Base-by-base conservation (phyloP, 345 rosid genomes). In the Lagerstroemia speciosa region DNA sequence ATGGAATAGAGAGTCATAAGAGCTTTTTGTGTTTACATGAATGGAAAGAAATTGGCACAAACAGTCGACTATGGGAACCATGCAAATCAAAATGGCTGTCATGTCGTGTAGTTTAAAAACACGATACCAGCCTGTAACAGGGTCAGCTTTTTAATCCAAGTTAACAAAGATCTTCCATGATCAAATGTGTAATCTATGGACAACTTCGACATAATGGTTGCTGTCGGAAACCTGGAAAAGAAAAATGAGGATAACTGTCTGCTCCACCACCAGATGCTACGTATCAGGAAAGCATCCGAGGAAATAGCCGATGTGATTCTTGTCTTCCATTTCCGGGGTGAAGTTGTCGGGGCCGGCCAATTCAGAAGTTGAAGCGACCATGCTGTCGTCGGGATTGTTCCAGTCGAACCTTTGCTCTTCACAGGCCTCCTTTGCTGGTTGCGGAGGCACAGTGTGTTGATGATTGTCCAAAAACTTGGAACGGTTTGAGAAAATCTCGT, bases 291-390 rank as follows among this genome's bases (percentile, higher is more conserved):
- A 41, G 46, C 14, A 41, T 41, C 46, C 46, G 14, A 9, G 87
- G 74, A 87, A 80, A 76, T 78, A 84, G 66, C 64, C 72, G 74
- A 38, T 72, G 31, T 78, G 76, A 34, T 61, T 69, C 67, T 76
- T 76, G 71, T 70, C 70, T 52, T 83, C 80, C 40, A 69, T 38
- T 24, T 78, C 83, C 24, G 62, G 87, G 20, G 82, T 68, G 34
- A 36, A 64, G 10, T 24, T 26, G 12, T 24, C 61, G 15, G 9
- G 61, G 61, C 63, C 5, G 15, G 63, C 4, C 34, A 58, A 12
- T 5, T 58, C 63, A 29, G 63, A 30, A 3, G 63, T 58, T 19
- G 34, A 41, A 16, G 34, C 34, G 34, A 41, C 6, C 19, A 40
- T 66, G 55, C 15, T 29, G 5, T 30, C 63, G 3, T 29, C 63